phyloP scores from a whole-genome alignment of 2,329 filamentous ascomycete species.

The Biscogniauxia marginata region DNA sequence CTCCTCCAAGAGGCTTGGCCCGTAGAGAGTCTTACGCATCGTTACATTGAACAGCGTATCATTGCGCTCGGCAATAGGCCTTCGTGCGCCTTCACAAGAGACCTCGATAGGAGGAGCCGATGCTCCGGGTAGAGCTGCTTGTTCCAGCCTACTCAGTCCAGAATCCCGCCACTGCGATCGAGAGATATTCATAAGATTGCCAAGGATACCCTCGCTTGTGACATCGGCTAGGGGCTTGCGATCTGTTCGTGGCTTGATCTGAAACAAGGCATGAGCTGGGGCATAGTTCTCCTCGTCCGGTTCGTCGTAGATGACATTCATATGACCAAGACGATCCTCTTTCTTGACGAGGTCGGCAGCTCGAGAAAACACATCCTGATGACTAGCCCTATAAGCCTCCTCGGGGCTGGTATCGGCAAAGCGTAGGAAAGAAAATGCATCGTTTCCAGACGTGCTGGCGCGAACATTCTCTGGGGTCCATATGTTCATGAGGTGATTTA shows the following conservation, averaged over 20 bases:
- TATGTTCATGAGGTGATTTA: conserved; percentile 84
- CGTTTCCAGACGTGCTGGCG: conserved; percentile 57
- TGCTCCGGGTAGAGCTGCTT: conserved; percentile 74
- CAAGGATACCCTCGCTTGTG: conserved; percentile 69
- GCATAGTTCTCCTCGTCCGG: conserved; percentile 60
- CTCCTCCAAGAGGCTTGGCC: conserved; percentile 64
- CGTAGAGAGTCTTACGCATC: conserved; percentile 74
- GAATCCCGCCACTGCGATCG: conserved; percentile 62
- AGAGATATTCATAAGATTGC: conserved; percentile 76
- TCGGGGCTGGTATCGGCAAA: conserved; percentile 76
- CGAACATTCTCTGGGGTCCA: conserved; percentile 80
- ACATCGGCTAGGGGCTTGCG: conserved; percentile 66
- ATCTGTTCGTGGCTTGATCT: conserved; percentile 70
- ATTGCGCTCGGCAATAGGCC: conserved; percentile 63
- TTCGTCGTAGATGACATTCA: conserved; percentile 71
- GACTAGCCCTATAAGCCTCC: conserved; percentile 70
- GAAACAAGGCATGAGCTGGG: conserved; percentile 76
- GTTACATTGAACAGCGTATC: conserved; percentile 74
- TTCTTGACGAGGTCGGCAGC: conserved; percentile 59
- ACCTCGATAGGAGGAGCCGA: conserved; percentile 85
- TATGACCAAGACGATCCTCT: conserved; percentile 59
- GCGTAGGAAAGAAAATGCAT: conserved; percentile 84
- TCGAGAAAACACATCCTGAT: conserved; percentile 70
- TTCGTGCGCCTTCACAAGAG: conserved; percentile 66
- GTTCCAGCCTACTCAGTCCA: conserved; percentile 76